Conservation (phyloP, 306 rosid genomes). For the Argentina anserina region DNA sequence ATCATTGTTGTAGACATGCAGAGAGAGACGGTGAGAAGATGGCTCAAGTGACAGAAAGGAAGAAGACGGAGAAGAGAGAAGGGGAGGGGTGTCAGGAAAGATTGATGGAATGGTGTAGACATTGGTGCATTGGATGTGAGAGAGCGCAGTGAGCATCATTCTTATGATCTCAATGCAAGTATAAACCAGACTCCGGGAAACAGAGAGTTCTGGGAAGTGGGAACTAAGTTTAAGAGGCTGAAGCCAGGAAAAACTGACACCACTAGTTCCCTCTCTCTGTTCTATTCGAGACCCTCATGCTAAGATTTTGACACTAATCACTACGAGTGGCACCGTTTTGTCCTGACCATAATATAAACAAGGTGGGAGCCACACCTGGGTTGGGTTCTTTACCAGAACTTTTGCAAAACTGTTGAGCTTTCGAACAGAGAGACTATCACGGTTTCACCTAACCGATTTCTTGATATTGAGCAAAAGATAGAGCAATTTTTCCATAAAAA, state of each 20-base stretch:
- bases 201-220: background rate
- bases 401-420: background rate
- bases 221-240: slow-evolving; percentile 28
- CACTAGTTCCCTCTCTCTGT: slow-evolving; percentile 5
- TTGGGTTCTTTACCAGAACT: background rate
- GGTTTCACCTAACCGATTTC: too few species aligned
- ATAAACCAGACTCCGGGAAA: background rate
- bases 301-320: slow-evolving; percentile 4
- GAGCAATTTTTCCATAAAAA: too few species aligned
- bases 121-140: slow-evolving; percentile 41
- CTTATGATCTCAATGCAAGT: slow-evolving; percentile 7
- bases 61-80: slow-evolving; percentile 29
- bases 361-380: background rate
- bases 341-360: background rate
- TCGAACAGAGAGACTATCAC: too few species aligned
- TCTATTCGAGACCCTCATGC: background rate
- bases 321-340: slow-evolving; percentile 1
- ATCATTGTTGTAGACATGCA: slow-evolving; percentile 22
- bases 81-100: slow-evolving; percentile 21
- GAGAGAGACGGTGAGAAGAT: slow-evolving; percentile 41
- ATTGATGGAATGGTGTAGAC: slow-evolving; percentile 32
- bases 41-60: slow-evolving; percentile 18
- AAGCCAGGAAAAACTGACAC: slow-evolving; percentile 14
- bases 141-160: slow-evolving; percentile 45
- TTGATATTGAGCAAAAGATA: too few species aligned